Evolutionary conservation across 2,329 filamentous ascomycete genomes (phyloP), one percentile per base, ranked within the genome.

Genomic region (Penicillium verrucosum): DNA sequence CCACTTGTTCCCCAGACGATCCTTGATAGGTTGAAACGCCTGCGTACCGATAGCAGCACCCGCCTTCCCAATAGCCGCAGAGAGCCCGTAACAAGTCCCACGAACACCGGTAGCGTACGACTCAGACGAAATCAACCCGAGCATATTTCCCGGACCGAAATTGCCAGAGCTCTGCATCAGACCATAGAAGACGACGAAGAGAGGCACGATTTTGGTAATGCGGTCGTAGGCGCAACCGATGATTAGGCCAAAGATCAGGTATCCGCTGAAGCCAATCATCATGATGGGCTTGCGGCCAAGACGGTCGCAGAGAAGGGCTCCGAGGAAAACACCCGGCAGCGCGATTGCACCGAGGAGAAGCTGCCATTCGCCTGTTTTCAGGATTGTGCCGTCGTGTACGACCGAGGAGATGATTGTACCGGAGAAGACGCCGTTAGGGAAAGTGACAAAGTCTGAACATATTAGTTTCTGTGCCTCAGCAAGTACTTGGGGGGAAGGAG

Each of bases 171-270:
- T 77, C 59, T 80, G 78, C 73, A 83, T 78, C 4, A 82, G 66
- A 1, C 80, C 80, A 59, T 82, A 82, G 55, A 82, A 77, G 16
- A 82, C 72, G 11, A 82, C 75, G 60, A 82, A 82, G 5, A 80
- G 73, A 0, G 81, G 79, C 4, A 82, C 66, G 46, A 80, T 78
- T n/a, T 76, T 73, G 14, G 76, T 79, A 59, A 82, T 75, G 38
- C 75, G 67, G 37, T 79, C 67, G 59, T 81, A 82, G 1, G 78
- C 69, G 44, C 75, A 75, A 21, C 81, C 80, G 45, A 83, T 81
- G 47, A 81, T 79, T 32, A 83, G 72, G 1, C 80, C 80, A 51
- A 82, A 80, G 40, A 82, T 67, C 9, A 81, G 65, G 53, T 82
- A 81, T 16, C 80, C 79, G 7, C 68, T 69, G 62, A 82, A 81